Evolutionary conservation across 2,329 filamentous ascomycete species (phyloP), one percentile per base, ranked within the genome.

Genomic region (Phialophora expanda): DNA sequence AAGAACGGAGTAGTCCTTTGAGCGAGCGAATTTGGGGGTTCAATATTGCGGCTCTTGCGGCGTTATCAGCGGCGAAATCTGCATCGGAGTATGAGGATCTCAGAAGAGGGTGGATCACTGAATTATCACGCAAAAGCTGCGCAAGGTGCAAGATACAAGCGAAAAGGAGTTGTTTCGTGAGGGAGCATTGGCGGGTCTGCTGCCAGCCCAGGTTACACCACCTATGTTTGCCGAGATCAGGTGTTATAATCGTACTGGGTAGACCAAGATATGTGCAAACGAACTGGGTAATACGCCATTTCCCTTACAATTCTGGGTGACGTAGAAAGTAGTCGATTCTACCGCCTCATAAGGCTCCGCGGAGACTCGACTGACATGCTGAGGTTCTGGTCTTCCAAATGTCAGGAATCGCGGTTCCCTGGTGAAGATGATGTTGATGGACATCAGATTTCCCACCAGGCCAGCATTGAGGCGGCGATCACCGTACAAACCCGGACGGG

Each of bases 31-130:
- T 6, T 26, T 51, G 20, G 24, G 24, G 5, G 3, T 51, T 51
- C 6, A 28, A 22, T 22, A 7, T 51, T 22, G 48, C 20, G 22
- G 48, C 22, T 17, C 48, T 26, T 51, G 22, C 48, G 48, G 48
- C 48, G 48, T 26, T 51, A 51, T 26, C 24, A 51, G 48, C 53
- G 53, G 53, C 53, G 7, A 55, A 55, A 55, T 32, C 17, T 28
- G 48, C 53, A 28, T 55, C 17, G 53, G 53, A 12, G n/a, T 26
- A 17, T 53, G 48, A 14, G 6, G 8, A 32, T 55, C 53, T 14
- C 26, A 17, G n/a, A 28, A 8, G 51, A 28, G 28, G 17, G 12
- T 20, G 28, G 53, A 30, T 32, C 20, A 34, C 12, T 55, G 12
- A 17, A 8, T 55, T 32, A 34, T 34, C 17, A 7, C 17, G 48